Base-by-base conservation (phyloP, 176 grass and related monocot genomes). In the Carex cristatella region DNA sequence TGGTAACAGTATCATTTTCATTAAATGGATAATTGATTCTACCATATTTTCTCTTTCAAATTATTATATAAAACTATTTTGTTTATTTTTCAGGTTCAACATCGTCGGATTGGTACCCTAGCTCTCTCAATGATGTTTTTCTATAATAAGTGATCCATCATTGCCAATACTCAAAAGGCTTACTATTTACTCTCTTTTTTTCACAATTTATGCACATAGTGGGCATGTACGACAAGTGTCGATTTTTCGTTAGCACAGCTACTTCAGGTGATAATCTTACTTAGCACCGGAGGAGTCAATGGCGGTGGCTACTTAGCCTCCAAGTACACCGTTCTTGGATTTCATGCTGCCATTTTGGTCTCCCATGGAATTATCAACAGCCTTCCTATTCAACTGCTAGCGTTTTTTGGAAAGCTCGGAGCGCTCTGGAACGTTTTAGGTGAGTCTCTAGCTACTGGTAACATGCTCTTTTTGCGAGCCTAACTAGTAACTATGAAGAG, bases 61-160 rank as follows among this genome's bases (percentile, higher is more conserved):
- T 59, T 8, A 5, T 5, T 12, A 61, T 64, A 83, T 55, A 33
- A 5, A 83, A 84, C 16, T 49, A 59, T 10, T 73, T 46, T 64
- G 12, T 42, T 14, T 60, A 10, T 85, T 88, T 32, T 79, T 10
- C 89, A 91, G 89, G 89, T 91, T 91, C 84, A 91, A 91, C 63
- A 84, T 91, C 35, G 84, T 91, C 14, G 90, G 90, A 53, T 77
- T 86, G 90, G 90, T 92, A 89, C 9, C 18, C 14, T 5, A 28
- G n/a, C 4, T 42, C 37, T 81, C 58, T 44, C 74, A 78, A 33
- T 51, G 1, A 74, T 74, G 3, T 49, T 27, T 10, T 19, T 81
- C 57, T 75, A 31, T 77, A 44, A 8, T 15, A 3, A 37, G 65
- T 5, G 32, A 15, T 37, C 37, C 37, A 40, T 40, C 35, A 0